phyloP scores from a whole-genome alignment of 2,329 filamentous ascomycete genomes.

The Penicillium sp. region DNA sequence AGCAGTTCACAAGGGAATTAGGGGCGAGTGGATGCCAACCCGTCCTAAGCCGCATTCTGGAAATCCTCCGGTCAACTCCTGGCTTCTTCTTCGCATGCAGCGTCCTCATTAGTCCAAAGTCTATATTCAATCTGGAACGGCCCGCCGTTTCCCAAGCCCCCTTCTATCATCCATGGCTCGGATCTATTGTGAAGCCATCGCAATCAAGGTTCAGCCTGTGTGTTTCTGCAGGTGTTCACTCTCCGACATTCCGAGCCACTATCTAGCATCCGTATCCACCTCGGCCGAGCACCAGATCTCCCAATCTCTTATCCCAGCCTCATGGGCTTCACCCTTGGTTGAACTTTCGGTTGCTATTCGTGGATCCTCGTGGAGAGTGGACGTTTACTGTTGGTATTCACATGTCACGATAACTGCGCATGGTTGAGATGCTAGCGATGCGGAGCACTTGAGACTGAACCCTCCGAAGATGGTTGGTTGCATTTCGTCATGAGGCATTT shows the following conservation, averaged over 20 bases:
- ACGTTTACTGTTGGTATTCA: too few species aligned
- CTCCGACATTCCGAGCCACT: slow-evolving; percentile 10
- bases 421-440: too few species aligned
- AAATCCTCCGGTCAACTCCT: slow-evolving; percentile 17
- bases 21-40: slow-evolving; percentile 11
- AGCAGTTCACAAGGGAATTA: not conserved
- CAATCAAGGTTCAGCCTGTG: slow-evolving; percentile 13
- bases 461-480: too few species aligned
- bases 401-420: too few species aligned
- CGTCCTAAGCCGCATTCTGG: slow-evolving; percentile 22
- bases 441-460: too few species aligned
- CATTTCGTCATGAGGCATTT: too few species aligned
- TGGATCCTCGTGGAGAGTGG: too few species aligned
- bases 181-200: slow-evolving; percentile 1
- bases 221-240: slow-evolving; percentile 14
- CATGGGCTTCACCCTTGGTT: too few species aligned
- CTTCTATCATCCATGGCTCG: slow-evolving; percentile 2
- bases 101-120: slow-evolving; percentile 14
- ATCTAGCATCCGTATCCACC: not conserved
- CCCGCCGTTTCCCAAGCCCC: slow-evolving; percentile 3
- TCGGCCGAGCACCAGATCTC: slow-evolving; percentile 5
- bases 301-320: slow-evolving; percentile 1
- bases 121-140: slow-evolving; percentile 9
- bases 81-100: not conserved
- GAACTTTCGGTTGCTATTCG: too few species aligned